Percentiles rank a stretch among this genome's conserved stretches.
phyloP scores from a whole-genome alignment of 306 rosid genomes.

The Malus orientalis region DNA sequence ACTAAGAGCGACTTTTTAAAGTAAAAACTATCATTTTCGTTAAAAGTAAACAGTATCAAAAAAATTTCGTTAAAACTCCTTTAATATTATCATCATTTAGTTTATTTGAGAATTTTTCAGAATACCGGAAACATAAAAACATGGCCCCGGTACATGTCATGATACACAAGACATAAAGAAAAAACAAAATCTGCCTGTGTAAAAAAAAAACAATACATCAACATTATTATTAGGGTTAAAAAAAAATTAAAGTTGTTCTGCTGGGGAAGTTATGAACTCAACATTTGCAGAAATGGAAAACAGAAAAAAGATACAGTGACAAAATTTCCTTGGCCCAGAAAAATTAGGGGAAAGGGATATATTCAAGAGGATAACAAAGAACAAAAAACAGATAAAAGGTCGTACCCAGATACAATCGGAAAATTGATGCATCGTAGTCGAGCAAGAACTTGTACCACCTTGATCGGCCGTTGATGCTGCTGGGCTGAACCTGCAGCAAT shows the following conservation, averaged over 20 bases:
- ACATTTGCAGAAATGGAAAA: conserved; percentile 2
- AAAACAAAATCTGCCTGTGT: too few species aligned
- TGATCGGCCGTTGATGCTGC: not conserved
- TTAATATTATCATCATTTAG: too few species aligned
- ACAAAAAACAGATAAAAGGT: conserved; percentile 2
- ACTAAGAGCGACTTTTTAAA: too few species aligned
- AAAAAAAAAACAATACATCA: not conserved
- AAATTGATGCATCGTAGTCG: not conserved
- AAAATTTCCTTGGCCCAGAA: conserved; percentile 66
- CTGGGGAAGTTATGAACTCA: not conserved
- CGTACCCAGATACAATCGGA: not conserved
- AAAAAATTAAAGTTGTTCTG: not conserved
- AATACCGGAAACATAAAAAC: too few species aligned
- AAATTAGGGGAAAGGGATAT: conserved; percentile 61
- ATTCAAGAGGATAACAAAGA: conserved; percentile 9
- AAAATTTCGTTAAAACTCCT: too few species aligned
- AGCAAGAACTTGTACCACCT: conserved; percentile 13
- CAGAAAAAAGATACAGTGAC: conserved; percentile 9
- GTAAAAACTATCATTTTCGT: too few species aligned
- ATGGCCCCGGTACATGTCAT: too few species aligned
- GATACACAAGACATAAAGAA: too few species aligned
- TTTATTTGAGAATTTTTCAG: too few species aligned
- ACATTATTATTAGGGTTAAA: not conserved
- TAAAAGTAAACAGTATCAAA: too few species aligned
- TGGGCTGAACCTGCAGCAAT: not conserved